Evolutionary conservation across 805 yeast species (phyloP).

Genomic region (Starmerella bacillaris): DNA sequence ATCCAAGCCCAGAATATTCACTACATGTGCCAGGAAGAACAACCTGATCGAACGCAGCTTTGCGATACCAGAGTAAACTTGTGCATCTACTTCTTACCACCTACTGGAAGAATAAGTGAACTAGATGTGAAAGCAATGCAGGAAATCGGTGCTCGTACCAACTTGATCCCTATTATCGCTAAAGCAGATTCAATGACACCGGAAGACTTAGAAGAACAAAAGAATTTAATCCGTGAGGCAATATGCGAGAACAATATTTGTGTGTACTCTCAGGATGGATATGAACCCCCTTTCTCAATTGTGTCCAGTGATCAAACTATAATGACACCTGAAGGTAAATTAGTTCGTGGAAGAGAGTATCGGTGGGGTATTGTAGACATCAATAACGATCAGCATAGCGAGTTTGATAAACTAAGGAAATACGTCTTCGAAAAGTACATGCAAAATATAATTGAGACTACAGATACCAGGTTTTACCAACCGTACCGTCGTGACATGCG

Average conservation of each 20-base stretch:
- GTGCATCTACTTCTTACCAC: slow-evolving; percentile 75
- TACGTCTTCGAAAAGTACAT: slow-evolving; percentile 64
- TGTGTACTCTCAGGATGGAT: slow-evolving; percentile 53
- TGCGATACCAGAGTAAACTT: slow-evolving; percentile 77
- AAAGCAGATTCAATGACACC: slow-evolving; percentile 73
- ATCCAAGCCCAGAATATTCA: slow-evolving; percentile 82
- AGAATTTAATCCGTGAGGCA: slow-evolving; percentile 54
- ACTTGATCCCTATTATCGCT: slow-evolving; percentile 76
- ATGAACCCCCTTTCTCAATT: slow-evolving; percentile 54
- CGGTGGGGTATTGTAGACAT: slow-evolving; percentile 87
- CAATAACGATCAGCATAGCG: slow-evolving; percentile 72
- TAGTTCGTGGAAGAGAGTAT: slow-evolving; percentile 63
- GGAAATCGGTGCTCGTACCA: slow-evolving; percentile 59
- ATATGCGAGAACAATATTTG: slow-evolving; percentile 74
- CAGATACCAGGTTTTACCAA: slow-evolving; percentile 69
- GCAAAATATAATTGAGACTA: slow-evolving; percentile 62
- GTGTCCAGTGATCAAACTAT: slow-evolving; percentile 52
- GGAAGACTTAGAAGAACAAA: slow-evolving; percentile 48
- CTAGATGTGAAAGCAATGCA: slow-evolving; percentile 80
- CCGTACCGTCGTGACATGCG: slow-evolving; percentile 35
- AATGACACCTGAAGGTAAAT: slow-evolving; percentile 36
- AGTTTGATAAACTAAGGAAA: slow-evolving; percentile 63
- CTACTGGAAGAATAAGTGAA: slow-evolving; percentile 82
- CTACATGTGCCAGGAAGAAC: slow-evolving; percentile 83
- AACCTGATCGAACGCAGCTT: slow-evolving; percentile 42